Conservation (phyloP, 1,284 basidiomycete genomes). For the Takashimella tepidaria region DNA sequence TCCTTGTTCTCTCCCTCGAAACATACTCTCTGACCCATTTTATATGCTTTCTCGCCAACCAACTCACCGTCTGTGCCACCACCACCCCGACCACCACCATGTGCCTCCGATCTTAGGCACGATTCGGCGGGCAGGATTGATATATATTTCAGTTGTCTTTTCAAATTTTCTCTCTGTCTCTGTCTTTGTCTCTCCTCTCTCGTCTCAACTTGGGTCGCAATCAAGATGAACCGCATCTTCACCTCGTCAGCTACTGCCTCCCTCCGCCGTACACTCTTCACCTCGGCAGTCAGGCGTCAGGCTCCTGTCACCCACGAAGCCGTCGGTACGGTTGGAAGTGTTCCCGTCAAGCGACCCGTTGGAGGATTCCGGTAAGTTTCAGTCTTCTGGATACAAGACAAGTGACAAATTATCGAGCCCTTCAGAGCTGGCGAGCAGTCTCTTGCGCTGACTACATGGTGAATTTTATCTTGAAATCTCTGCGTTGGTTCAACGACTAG, state of each 20-base stretch:
- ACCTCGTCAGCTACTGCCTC: neutral
- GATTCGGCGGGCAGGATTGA: too few species aligned
- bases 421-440: neutral
- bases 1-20: too few species aligned
- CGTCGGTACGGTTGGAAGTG: slow-evolving; percentile 55
- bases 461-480: too few species aligned
- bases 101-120: too few species aligned
- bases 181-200: slow-evolving; percentile 2
- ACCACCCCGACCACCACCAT: too few species aligned
- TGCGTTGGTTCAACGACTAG: too few species aligned
- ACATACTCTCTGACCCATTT: too few species aligned
- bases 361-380: slow-evolving; percentile 62
- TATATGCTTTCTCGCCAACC: too few species aligned
- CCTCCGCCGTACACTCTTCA: slow-evolving; percentile 42
- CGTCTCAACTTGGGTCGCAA: slow-evolving; percentile 10
- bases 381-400: too few species aligned
- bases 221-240: neutral
- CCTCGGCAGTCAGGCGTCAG: slow-evolving; percentile 50
- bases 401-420: neutral
- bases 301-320: slow-evolving; percentile 45
- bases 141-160: slow-evolving; percentile 9
- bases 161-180: slow-evolving; percentile 3
- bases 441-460: neutral
- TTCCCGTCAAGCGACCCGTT: slow-evolving; percentile 62
- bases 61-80: too few species aligned